A percentile compares a stretch with the other conserved stretches of the same genome.
Evolutionary conservation across 1,284 basidiomycete genomes (phyloP).

Genomic region (Fistulinella staudtii): DNA sequence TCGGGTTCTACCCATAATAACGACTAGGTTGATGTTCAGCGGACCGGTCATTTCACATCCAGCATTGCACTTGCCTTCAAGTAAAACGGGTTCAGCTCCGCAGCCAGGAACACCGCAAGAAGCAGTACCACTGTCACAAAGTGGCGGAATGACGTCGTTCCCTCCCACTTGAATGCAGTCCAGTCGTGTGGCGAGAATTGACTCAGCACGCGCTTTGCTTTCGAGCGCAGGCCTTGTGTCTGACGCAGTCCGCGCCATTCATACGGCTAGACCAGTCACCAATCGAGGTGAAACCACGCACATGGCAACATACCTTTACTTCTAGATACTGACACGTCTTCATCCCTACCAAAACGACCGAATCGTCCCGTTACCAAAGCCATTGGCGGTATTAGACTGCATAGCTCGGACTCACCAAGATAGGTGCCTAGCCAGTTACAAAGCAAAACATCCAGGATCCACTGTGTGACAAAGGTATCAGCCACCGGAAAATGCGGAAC

Average conservation of each 20-base stretch:
- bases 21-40: slow-evolving; percentile 39
- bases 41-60: slow-evolving; percentile 10
- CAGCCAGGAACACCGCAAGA: slow-evolving; percentile 74
- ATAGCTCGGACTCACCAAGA: slow-evolving; percentile 45
- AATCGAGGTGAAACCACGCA: background rate
- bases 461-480: slow-evolving; percentile 43
- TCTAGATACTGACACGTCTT: slow-evolving; percentile 81
- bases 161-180: slow-evolving; percentile 84
- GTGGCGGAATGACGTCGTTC: slow-evolving; percentile 70
- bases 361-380: slow-evolving; percentile 7
- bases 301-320: slow-evolving; percentile 58
- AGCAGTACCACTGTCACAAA: slow-evolving; percentile 72
- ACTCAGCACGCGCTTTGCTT: slow-evolving; percentile 70
- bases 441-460: slow-evolving; percentile 78
- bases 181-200: slow-evolving; percentile 85
- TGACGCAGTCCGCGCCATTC: slow-evolving; percentile 80
- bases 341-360: slow-evolving; percentile 52
- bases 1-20: slow-evolving; percentile 86
- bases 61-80: slow-evolving; percentile 53
- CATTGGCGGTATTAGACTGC: background rate
- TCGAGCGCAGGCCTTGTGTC: slow-evolving; percentile 68
- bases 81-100: slow-evolving; percentile 82
- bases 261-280: slow-evolving; percentile 53
- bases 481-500: background rate
- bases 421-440: slow-evolving; percentile 87